Base-by-base conservation (phyloP, 345 rosid genomes). In the Melaleuca alternifolia region DNA sequence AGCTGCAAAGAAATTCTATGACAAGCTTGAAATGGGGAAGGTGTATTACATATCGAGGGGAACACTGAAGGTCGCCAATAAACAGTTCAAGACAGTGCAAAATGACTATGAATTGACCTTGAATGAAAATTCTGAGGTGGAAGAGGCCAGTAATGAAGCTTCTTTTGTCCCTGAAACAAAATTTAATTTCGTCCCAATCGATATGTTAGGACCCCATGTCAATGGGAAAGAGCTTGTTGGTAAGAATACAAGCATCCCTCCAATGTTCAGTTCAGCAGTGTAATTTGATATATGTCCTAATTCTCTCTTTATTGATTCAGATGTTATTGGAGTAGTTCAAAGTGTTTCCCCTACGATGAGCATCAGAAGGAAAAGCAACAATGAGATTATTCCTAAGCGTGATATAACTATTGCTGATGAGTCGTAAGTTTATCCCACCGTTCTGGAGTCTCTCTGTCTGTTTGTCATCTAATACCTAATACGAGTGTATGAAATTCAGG, bases 101-200 rank as follows among this genome's bases (percentile, higher is more conserved):
- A 97, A 97, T 90, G 99, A 97, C 87, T 97, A 96, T 90, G 99
- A 97, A 90, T 95, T 96, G 99, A 97, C 92, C 14, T 87, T 97
- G 89, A 94, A 95, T 90, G 98, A 97, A 86, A 93, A 93, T 46
- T 96, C 99, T 82, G 93, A 92, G 88, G 99, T 95, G 76, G 99
- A 97, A 86, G 98, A 96, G 92, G 98, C 92, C 83, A 89, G 89
- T 82, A 88, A 91, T 84, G 98, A 95, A 90, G 94, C 91, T 86
- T 50, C 92, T 82, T 93, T 94, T 86, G 89, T 97, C 76, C 97
- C 99, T n/a, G 95, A 95, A 90, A 94, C 95, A 3, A 96, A 93
- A 84, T 96, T 96, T 86, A 93, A 90, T 87, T 94, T 97, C 91
- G 95, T 97, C 7, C 94, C 97, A 0, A 91, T 97, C 88, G 98